Evolutionary conservation across 192 early-diverging fungal species (phyloP).

Genomic region (Phlyctochytrium bullatum): DNA sequence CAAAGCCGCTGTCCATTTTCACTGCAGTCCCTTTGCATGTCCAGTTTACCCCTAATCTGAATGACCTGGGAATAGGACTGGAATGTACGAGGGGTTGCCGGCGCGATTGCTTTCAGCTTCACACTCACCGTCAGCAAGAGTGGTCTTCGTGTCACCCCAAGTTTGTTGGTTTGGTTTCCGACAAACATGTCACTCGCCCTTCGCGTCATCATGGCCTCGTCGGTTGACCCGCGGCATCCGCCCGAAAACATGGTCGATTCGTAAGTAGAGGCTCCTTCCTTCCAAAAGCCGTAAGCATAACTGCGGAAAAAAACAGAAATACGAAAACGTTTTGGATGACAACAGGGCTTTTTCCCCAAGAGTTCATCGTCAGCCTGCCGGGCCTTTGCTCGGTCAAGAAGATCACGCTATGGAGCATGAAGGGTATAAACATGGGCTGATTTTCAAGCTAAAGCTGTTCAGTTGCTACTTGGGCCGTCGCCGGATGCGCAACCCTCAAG

Average conservation of each 20-base stretch:
- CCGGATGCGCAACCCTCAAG: conserved; percentile 3
- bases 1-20: too few species aligned
- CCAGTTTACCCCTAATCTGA: too few species aligned
- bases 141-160: too few species aligned
- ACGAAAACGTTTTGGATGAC: conserved; percentile 37
- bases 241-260: conserved; percentile 28
- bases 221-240: conserved; percentile 12
- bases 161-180: too few species aligned
- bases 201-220: conserved; percentile 22
- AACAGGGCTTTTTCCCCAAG: conserved; percentile 41
- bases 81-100: too few species aligned
- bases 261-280: conserved; percentile 7
- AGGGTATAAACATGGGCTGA: conserved; percentile 9
- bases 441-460: not conserved
- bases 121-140: too few species aligned
- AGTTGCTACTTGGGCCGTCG: conserved; percentile 25
- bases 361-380: conserved; percentile 27
- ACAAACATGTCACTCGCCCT: too few species aligned
- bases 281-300: not conserved
- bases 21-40: too few species aligned
- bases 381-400: conserved; percentile 7
- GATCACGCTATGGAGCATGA: conserved; percentile 27
- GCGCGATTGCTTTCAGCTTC: too few species aligned
- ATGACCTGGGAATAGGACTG: too few species aligned
- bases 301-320: conserved; percentile 10